Evolutionary conservation across 2,329 filamentous ascomycete species (phyloP), one percentile per base, ranked within the genome.

Genomic region (Scleromitrula shiraiana): DNA sequence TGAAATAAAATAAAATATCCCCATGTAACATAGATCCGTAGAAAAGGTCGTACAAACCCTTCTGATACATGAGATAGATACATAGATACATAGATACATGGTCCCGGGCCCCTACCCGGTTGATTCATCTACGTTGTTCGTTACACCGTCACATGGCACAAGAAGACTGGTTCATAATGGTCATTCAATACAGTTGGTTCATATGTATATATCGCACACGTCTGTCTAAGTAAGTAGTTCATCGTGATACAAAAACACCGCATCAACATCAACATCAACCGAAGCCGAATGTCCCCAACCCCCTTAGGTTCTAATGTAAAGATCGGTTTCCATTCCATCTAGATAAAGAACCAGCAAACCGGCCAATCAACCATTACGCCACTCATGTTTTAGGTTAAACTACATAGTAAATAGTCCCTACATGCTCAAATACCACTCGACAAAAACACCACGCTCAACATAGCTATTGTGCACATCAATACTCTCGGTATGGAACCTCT

Each of bases 401-500:
- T n/a, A n/a, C n/a, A n/a, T n/a, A n/a, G 39, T 48, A 38, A 37
- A 44, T n/a, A n/a, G n/a, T n/a, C 41, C 32, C 30, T 38, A 50
- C 26, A 39, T 33, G 15, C 19, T 38, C 39, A 45, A 17, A 32
- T 50, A 39, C 30, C 36, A 36, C 44, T 38, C 56, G 50, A 62
- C 42, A 60, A 50, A 46, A 53, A 53, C 47, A 56, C 27, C 23
- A 56, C 40, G 17, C 50, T 54, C 38, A 57, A 22, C 12, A 50
- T 39, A 37, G 49, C 42, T 15, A 50, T 47, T 15, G 50, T 41
- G 19, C 53, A 20, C 24, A 50, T 40, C 29, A 56, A 20, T 12
- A 51, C 20, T 12, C 43, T 37, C 38, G 54, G 46, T 15, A 54
- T 53, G 4, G 77, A 82, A 53, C 77, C 79, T 0, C 79, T 83